Evolutionary conservation across 371 early-diverging fungal genomes (phyloP).

Genomic region (Batkoa obscura): DNA sequence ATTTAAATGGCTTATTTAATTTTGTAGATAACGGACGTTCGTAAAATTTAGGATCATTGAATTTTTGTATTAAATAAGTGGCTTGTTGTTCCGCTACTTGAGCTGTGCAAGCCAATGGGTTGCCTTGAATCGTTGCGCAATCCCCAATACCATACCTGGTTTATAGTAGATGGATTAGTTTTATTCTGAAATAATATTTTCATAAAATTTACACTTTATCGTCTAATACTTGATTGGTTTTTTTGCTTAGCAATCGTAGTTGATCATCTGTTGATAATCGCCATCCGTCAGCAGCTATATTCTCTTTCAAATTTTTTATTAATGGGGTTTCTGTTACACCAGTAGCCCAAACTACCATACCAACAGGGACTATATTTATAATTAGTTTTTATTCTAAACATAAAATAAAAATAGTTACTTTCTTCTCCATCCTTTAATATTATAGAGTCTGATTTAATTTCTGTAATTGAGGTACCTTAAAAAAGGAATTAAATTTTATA

Average conservation of each 20-base stretch:
- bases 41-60: constrained; percentile 7
- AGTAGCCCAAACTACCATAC: constrained; percentile 50
- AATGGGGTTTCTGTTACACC: constrained; percentile 46
- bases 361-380: constrained; percentile 17
- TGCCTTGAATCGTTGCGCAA: constrained; percentile 44
- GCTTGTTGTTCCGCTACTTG: constrained; percentile 74
- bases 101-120: constrained; percentile 50
- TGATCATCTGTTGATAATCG: constrained; percentile 41
- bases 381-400: not conserved
- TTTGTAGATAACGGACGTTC: constrained; percentile 6
- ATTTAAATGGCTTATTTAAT: constrained; percentile 19
- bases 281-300: constrained; percentile 15
- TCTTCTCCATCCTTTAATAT: not conserved
- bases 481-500: not conserved
- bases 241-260: constrained; percentile 35
- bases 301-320: constrained; percentile 21
- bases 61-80: constrained; percentile 31
- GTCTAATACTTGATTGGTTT: constrained; percentile 15
- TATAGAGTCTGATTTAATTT: not conserved
- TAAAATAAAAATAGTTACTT: not conserved
- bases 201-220: constrained; percentile 7
- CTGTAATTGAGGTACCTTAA: not conserved
- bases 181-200: too few species aligned
- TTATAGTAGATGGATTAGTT: constrained; percentile 1
- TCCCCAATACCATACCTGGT: constrained; percentile 56